Conservation (phyloP, 495 filamentous ascomycete genomes). For the Daldinia childiae region DNA sequence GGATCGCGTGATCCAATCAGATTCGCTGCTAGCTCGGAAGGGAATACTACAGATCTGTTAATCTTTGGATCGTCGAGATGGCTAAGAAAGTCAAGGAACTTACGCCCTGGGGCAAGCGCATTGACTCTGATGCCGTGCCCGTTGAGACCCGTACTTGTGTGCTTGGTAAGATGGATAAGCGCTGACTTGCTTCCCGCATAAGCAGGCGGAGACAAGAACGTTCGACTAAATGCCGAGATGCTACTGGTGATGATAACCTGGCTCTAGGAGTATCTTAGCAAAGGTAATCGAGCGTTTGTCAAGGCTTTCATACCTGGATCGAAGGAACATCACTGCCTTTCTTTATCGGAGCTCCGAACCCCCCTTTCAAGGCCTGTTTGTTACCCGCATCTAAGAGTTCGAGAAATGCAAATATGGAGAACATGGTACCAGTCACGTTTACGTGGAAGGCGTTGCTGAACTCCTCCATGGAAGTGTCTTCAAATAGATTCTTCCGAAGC, state of each 20-base stretch:
- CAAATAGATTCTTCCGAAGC: conserved; percentile 57
- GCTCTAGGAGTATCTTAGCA: conserved; percentile 39
- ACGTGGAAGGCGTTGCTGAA: conserved; percentile 61
- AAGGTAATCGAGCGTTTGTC: background rate
- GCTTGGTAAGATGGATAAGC: conserved; percentile 63
- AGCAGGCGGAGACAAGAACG: conserved; percentile 51
- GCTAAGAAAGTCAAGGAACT: conserved; percentile 33
- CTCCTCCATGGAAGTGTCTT: conserved; percentile 56
- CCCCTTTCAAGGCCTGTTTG: conserved; percentile 52
- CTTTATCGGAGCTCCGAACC: conserved; percentile 35
- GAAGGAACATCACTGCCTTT: conserved; percentile 44
- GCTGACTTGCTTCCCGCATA: conserved; percentile 67
- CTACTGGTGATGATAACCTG: conserved; percentile 66
- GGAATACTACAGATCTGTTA: conserved; percentile 53
- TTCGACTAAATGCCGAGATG: conserved; percentile 60
- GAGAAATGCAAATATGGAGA: conserved; percentile 65
- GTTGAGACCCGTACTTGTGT: conserved; percentile 56
- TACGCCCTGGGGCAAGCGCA: conserved; percentile 66
- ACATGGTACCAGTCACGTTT: conserved; percentile 64
- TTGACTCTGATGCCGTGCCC: conserved; percentile 64
- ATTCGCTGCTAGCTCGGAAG: conserved; percentile 55
- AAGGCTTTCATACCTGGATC: conserved; percentile 41
- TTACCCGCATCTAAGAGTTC: conserved; percentile 66
- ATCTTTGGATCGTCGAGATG: background rate
- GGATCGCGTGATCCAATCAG: conserved; percentile 49